Evolutionary conservation across 1,284 basidiomycete species (phyloP).

Genomic region (Chalciporus sp.): DNA sequence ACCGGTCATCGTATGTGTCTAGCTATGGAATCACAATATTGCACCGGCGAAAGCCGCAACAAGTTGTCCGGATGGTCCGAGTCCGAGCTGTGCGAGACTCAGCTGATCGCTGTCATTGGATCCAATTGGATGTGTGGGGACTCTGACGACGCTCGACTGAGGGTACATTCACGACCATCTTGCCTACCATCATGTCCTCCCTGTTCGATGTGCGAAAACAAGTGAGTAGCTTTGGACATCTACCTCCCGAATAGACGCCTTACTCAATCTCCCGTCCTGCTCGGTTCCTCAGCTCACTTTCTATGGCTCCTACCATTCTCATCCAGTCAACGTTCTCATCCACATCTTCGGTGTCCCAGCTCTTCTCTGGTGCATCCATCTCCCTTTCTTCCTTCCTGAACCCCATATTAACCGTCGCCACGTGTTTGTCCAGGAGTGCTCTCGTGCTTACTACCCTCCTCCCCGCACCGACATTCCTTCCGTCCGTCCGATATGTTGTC

Average conservation of each 20-base stretch:
- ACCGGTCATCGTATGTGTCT: too few species aligned
- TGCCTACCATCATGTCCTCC: slow-evolving; percentile 41
- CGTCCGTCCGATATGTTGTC: slow-evolving; percentile 51
- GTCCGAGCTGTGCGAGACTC: not conserved
- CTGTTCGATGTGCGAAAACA: slow-evolving; percentile 63
- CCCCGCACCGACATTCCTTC: slow-evolving; percentile 58
- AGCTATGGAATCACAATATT: too few species aligned
- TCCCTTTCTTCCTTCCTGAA: slow-evolving; percentile 11
- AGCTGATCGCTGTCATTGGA: not conserved
- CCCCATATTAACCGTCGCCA: slow-evolving; percentile 6
- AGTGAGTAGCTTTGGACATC: slow-evolving; percentile 35
- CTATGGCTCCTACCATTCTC: slow-evolving; percentile 87
- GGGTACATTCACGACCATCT: slow-evolving; percentile 8
- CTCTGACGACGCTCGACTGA: too few species aligned
- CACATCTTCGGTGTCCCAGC: slow-evolving; percentile 84
- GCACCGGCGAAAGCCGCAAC: too few species aligned
- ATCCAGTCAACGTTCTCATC: slow-evolving; percentile 77
- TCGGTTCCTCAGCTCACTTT: slow-evolving; percentile 66
- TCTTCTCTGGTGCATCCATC: slow-evolving; percentile 68
- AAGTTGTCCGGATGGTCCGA: too few species aligned
- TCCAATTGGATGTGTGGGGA: too few species aligned
- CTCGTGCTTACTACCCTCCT: slow-evolving; percentile 57
- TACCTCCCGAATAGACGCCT: slow-evolving; percentile 4
- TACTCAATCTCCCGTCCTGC: slow-evolving; percentile 6
- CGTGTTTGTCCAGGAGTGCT: slow-evolving; percentile 54